Base-by-base conservation (phyloP, 1,284 basidiomycete species). In the Austroboletus rostrupii region DNA sequence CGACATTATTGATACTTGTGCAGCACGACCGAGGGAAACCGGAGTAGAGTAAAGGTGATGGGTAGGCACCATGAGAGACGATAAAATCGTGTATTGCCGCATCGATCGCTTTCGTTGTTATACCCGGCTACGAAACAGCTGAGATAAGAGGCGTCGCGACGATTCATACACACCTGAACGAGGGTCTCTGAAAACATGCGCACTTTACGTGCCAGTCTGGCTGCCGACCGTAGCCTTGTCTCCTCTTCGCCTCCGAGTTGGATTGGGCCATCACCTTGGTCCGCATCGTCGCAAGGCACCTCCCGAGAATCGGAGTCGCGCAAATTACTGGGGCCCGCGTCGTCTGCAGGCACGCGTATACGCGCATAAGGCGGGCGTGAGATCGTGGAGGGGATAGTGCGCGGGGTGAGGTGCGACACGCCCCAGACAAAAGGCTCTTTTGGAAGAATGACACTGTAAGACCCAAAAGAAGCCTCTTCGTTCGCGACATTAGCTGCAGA, bases 1-100 rank as follows among this genome's bases (percentile, higher is more conserved):
- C 77, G 42, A 92, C 73, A 58, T 97, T 97, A 64, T 97, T 97
- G 46, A 89, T 71, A 60, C 87, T 89, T 17, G 92, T 96, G 63
- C 92, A 95, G 59, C 90, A 90, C 31, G 91, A 89, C 57, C 83
- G 85, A 7, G 93, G 92, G 32, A 33, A 33, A 14, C 83, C 65
- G 23, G 78, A 74, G 68, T 96, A 97, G 1, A 78, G 77, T 31
- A 97, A 71, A 1, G 94, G 92, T 2, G 92, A 94, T 0, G 94
- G 94, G 65, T 97, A 97, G 28, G 90, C 92, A n/a, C 75, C 76
- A 52, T 76, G 72, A 0, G 72, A 65, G 35, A 90, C 59, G 50
- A 93, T 86, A 53, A 80, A 83, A 12, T 85, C 75, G 55, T 94
- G 91, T 29, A 93, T 71, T 1, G 74, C 72, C 16, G 71, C 67